phyloP scores from a whole-genome alignment of 1,139 yeast species.

The Saccharomyces hybrid region DNA sequence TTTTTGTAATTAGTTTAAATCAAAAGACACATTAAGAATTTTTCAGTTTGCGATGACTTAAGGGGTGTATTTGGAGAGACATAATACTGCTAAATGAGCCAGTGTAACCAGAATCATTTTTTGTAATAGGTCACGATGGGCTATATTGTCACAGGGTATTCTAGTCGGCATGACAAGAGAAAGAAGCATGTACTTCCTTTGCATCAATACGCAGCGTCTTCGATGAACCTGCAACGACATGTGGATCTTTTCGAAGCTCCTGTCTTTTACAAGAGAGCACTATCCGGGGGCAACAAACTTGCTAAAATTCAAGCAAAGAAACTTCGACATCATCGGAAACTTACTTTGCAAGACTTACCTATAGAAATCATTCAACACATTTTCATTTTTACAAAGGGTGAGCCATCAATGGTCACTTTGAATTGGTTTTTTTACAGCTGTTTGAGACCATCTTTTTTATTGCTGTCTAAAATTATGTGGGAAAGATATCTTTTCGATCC shows the following conservation, averaged over 20 bases:
- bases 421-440: constrained; percentile 10
- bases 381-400: constrained; percentile 14
- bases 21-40: not conserved
- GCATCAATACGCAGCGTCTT: not conserved
- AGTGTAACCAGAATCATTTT: not conserved
- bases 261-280: not conserved
- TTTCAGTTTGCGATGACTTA: not conserved
- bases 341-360: constrained; percentile 12
- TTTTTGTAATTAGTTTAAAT: not conserved
- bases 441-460: constrained; percentile 10
- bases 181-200: not conserved
- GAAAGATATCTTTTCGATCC: constrained; percentile 10
- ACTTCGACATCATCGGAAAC: not conserved
- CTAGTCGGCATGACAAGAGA: constrained; percentile 7
- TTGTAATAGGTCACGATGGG: constrained; percentile 7
- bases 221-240: not conserved
- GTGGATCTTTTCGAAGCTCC: not conserved
- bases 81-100: not conserved
- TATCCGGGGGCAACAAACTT: not conserved
- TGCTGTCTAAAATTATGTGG: constrained; percentile 8
- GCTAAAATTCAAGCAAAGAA: not conserved
- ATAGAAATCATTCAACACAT: constrained; percentile 18
- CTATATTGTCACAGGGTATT: constrained; percentile 12
- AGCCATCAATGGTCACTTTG: constrained; percentile 10
- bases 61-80: not conserved